phyloP scores from a whole-genome alignment of 2,329 filamentous ascomycete genomes.

The Arthrobotrys sinensis region DNA sequence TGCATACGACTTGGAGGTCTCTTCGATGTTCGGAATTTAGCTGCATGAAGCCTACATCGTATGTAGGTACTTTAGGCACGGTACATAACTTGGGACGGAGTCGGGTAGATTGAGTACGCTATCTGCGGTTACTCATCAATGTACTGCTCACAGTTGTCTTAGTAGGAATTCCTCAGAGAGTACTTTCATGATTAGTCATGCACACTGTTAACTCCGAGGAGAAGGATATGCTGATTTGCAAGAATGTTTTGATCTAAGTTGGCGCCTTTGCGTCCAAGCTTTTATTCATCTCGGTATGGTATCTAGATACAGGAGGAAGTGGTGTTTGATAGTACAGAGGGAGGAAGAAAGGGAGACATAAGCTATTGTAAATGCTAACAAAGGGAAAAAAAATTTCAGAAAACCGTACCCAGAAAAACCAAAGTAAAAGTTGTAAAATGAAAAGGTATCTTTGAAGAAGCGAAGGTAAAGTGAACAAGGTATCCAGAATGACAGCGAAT shows the following conservation, averaged over 20 bases:
- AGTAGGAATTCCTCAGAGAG: constrained; percentile 44
- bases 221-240: neutral
- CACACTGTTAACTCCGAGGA: neutral
- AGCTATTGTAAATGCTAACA: constrained; percentile 7
- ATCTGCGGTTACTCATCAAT: constrained; percentile 44
- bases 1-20: constrained; percentile 18
- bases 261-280: constrained; percentile 23
- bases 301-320: constrained; percentile 52
- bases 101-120: constrained; percentile 7
- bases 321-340: constrained; percentile 47
- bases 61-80: constrained; percentile 41
- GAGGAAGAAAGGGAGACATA: constrained; percentile 2
- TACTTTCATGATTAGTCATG: constrained; percentile 49
- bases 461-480: constrained; percentile 44
- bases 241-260: constrained; percentile 24
- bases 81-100: constrained; percentile 35
- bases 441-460: constrained; percentile 61
- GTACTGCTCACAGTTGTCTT: constrained; percentile 20
- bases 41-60: constrained; percentile 30
- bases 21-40: constrained; percentile 38
- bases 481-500: constrained; percentile 50
- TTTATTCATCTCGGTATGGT: constrained; percentile 52
- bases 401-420: constrained; percentile 40
- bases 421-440: constrained; percentile 21
- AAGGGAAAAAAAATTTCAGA: constrained; percentile 38